Evolutionary conservation across 805 yeast species (phyloP).

Genomic region (Kuraishia piskuri): DNA sequence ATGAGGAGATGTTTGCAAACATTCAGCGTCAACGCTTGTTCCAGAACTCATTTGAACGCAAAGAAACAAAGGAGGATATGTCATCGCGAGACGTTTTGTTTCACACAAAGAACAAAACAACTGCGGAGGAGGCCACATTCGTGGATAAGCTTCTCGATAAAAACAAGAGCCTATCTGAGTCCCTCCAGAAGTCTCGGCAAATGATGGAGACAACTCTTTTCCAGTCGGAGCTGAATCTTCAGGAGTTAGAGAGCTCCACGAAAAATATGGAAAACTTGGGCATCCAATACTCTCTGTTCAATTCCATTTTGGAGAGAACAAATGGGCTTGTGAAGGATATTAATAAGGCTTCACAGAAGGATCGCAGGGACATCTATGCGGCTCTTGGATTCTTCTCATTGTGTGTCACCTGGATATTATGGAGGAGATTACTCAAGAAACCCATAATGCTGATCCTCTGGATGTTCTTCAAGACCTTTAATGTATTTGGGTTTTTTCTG

Average conservation of each 20-base stretch:
- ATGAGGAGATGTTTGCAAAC: conserved; percentile 8
- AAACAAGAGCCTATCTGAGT: conserved; percentile 36
- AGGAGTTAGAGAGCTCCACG: conserved; percentile 38
- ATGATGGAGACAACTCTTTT: conserved; percentile 39
- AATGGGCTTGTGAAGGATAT: conserved; percentile 39
- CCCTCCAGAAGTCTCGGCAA: conserved; percentile 38
- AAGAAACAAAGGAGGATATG: neutral
- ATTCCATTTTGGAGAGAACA: conserved; percentile 30
- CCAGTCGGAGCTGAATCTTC: conserved; percentile 42
- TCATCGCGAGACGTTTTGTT: neutral
- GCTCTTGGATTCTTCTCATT: conserved; percentile 35
- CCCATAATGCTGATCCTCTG: conserved; percentile 38
- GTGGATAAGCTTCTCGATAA: conserved; percentile 28
- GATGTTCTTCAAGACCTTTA: conserved; percentile 33
- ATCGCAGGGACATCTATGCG: conserved; percentile 38
- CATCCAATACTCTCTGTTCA: conserved; percentile 32
- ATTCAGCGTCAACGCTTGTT: neutral
- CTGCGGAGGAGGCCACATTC: neutral
- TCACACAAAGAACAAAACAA: neutral
- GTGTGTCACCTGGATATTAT: conserved; percentile 40
- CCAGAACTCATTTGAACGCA: neutral
- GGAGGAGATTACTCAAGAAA: conserved; percentile 36
- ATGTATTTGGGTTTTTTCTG: conserved; percentile 1
- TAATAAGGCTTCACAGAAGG: conserved; percentile 41
- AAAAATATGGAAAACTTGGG: conserved; percentile 31